Conservation (phyloP, 148 eudicot species). For the Simmondsia chinensis region DNA sequence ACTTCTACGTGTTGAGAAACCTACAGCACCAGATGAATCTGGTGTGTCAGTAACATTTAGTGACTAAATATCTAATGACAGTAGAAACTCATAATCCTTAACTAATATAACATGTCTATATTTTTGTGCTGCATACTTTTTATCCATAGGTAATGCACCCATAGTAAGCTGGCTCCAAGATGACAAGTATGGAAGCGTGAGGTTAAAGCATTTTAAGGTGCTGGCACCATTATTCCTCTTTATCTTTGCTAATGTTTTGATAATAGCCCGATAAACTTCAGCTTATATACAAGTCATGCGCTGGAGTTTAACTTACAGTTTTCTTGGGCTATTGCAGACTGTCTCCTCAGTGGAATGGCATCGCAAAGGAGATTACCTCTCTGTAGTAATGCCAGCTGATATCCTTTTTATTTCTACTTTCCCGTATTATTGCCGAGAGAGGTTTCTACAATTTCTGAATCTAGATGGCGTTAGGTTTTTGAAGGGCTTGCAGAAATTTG, state of each 20-base stretch:
- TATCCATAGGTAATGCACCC: conserved; percentile 30
- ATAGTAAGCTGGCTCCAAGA: conserved; percentile 66
- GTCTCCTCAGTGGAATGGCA: conserved; percentile 96
- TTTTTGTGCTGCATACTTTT: conserved; percentile 2
- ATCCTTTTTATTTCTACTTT: conserved; percentile 46
- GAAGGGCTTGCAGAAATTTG: too few species aligned
- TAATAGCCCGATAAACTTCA: neutral
- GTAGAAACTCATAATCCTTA: too few species aligned
- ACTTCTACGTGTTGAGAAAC: conserved; percentile 43
- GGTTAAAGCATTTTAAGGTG: conserved; percentile 85
- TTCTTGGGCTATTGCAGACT: conserved; percentile 38
- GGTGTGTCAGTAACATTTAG: conserved; percentile 40
- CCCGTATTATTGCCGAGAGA: neutral
- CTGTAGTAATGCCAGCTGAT: conserved; percentile 85
- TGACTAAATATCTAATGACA: too few species aligned
- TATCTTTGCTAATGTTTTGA: neutral
- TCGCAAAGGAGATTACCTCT: conserved; percentile 94
- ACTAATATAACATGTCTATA: too few species aligned
- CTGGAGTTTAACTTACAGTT: conserved; percentile 1
- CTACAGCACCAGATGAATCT: conserved; percentile 42
- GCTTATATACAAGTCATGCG: neutral
- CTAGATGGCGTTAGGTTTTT: too few species aligned
- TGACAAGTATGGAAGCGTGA: conserved; percentile 58
- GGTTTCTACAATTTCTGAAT: neutral
- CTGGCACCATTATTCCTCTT: neutral